Evolutionary conservation across 768 basidiomycete genomes (phyloP), one percentile per base, ranked within the genome.

Genomic region (Astraeus odoratus): DNA sequence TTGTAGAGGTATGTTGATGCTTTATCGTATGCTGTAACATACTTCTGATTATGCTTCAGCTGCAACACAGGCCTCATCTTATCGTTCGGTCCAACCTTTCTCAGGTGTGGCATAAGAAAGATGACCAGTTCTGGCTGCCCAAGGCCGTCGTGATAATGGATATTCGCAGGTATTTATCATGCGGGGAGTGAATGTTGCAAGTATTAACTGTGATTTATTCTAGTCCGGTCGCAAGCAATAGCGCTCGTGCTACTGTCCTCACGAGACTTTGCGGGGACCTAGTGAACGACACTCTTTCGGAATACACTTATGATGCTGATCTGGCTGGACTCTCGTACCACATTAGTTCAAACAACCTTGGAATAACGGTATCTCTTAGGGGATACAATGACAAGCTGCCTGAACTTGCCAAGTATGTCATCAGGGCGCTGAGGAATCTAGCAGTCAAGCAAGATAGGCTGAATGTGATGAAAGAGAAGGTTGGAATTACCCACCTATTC

Each of bases 101-200:
- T 4, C 75, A 81, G 10, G 67, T 98, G 3, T 99, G 95, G 94
- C 80, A 93, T 67, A 99, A 99, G 72, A 93, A 93, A 60, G 96
- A 99, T 60, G 95, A 99, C 63, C 77, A 73, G 49, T 99, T 96
- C 70, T 95, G 91, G 86, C 80, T 95, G 8, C 96, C 96, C 0
- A 90, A 88, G 58, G 91, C 92, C 2, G 75, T 79, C 50, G 75
- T 85, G 18, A 67, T 83, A 45, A 73, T 97, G 43, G 79, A 87
- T 52, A 68, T 94, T 36, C 76, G 84, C 54, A 88, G 79, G 88
- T 86, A 58, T 18, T 66, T 30, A 29, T 30, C 25, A 29, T 34
- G 33, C 22, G 23, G 33, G 35, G 29, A 45, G 31, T 16, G 8
- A 25, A 46, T 8, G 34, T 29, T 15, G 19, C 33, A 39, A 20